Conservation (phyloP, 768 basidiomycete species). For the Xerocomellus amylosporus region DNA sequence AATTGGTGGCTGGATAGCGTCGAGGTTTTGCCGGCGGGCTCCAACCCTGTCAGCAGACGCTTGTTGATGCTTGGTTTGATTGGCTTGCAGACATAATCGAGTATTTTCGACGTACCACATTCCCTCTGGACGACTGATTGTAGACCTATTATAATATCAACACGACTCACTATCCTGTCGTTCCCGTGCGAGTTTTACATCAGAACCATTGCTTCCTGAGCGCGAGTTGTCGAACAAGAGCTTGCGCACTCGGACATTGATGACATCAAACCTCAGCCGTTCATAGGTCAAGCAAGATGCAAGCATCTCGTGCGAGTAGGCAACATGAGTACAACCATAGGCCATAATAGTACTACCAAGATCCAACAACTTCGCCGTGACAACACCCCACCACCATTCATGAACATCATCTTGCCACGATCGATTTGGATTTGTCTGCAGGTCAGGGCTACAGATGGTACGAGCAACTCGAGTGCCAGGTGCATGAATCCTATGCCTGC, state of each 20-base stretch:
- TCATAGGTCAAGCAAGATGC: background rate
- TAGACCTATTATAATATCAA: slow-evolving; percentile 14
- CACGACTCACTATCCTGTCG: slow-evolving; percentile 6
- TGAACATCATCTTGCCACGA: background rate
- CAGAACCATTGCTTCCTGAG: background rate
- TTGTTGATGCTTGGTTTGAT: slow-evolving; percentile 46
- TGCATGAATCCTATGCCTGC: background rate
- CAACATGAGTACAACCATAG: background rate
- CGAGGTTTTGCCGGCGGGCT: slow-evolving; percentile 33
- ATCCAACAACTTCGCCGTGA: background rate
- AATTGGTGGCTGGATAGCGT: slow-evolving; percentile 64
- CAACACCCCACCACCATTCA: too few species aligned
- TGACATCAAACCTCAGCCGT: background rate
- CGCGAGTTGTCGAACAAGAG: too few species aligned
- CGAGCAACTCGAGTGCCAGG: background rate
- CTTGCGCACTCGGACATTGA: background rate
- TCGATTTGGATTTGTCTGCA: background rate
- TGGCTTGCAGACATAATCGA: slow-evolving; percentile 28
- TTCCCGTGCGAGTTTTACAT: background rate
- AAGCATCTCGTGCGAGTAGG: background rate
- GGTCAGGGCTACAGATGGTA: background rate
- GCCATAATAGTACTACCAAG: background rate
- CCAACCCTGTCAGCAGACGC: slow-evolving; percentile 46
- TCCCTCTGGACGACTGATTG: slow-evolving; percentile 2
- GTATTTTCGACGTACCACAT: background rate